These are phyloP conservation scores for Pseudophaeomoniella oleicola DNA, from an alignment of 2,329 filamentous ascomycete genomes.

Conservation along the genomic window DNA sequence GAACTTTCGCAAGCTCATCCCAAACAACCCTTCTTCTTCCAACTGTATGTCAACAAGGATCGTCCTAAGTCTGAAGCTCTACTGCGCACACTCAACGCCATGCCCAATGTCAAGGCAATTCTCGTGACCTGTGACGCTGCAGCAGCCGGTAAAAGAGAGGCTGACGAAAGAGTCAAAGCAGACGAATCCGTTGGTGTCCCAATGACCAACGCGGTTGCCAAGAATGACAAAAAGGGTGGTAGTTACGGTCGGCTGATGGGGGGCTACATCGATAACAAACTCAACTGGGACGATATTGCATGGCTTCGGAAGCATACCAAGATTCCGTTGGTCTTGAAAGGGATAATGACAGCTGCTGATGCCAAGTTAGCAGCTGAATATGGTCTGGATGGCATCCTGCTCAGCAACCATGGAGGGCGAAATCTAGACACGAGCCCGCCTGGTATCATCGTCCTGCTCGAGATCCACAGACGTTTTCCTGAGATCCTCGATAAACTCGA, in stretches of 20 bases:
- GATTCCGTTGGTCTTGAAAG: slow-evolving; percentile 42
- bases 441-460: slow-evolving; percentile 35
- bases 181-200: slow-evolving; percentile 25
- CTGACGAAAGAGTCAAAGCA: slow-evolving; percentile 39
- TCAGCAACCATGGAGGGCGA: slow-evolving; percentile 47
- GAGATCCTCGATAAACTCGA: slow-evolving; percentile 36
- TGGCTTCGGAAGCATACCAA: slow-evolving; percentile 35
- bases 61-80: slow-evolving; percentile 33
- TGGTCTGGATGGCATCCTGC: slow-evolving; percentile 39
- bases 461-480: slow-evolving; percentile 35
- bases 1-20: slow-evolving; percentile 35
- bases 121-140: slow-evolving; percentile 15
- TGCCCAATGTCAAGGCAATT: slow-evolving; percentile 10
- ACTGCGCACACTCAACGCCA: slow-evolving; percentile 21
- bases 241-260: slow-evolving; percentile 40
- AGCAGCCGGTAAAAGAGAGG: slow-evolving; percentile 38
- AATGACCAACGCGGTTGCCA: slow-evolving; percentile 13
- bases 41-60: slow-evolving; percentile 40
- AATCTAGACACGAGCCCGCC: slow-evolving; percentile 38
- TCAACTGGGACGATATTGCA: slow-evolving; percentile 38
- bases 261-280: slow-evolving; percentile 36
- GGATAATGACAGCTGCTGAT: slow-evolving; percentile 42
- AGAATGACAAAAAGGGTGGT: slow-evolving; percentile 39
- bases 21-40: slow-evolving; percentile 34
- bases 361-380: slow-evolving; percentile 35